phyloP scores from a whole-genome alignment of 805 yeast species.

The Wickerhamiella musiphila region DNA sequence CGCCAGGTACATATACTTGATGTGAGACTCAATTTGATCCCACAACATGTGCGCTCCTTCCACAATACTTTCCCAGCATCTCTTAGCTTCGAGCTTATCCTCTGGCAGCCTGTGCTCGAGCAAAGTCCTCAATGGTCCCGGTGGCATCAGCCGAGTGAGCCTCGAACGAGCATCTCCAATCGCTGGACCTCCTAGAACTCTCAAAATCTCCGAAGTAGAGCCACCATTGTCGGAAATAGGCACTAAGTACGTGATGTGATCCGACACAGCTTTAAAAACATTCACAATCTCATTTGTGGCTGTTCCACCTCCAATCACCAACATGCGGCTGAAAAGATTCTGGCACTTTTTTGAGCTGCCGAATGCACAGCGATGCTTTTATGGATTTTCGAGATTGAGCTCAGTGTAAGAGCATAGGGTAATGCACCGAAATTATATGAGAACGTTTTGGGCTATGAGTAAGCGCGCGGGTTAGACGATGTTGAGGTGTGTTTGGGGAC shows the following conservation, averaged over 20 bases:
- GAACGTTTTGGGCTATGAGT: too few species aligned
- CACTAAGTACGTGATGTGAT: slow-evolving; percentile 42
- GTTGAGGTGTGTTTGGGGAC: too few species aligned
- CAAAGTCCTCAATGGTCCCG: slow-evolving; percentile 22
- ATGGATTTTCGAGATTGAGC: too few species aligned
- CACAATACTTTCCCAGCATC: slow-evolving; percentile 61
- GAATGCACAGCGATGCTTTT: too few species aligned
- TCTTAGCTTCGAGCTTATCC: slow-evolving; percentile 34
- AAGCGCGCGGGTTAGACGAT: too few species aligned
- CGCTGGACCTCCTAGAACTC: slow-evolving; percentile 88
- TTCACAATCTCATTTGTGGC: slow-evolving; percentile 70
- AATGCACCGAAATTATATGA: too few species aligned
- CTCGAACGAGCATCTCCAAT: slow-evolving; percentile 84
- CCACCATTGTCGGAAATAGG: slow-evolving; percentile 93
- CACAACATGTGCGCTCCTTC: slow-evolving; percentile 65
- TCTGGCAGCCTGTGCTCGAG: slow-evolving; percentile 35
- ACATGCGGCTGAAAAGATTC: slow-evolving; percentile 9
- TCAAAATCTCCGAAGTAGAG: slow-evolving; percentile 71
- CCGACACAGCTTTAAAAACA: slow-evolving; percentile 31
- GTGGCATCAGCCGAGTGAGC: slow-evolving; percentile 54
- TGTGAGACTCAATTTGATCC: slow-evolving; percentile 38
- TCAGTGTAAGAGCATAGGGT: too few species aligned
- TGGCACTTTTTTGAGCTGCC: background rate
- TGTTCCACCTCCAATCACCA: slow-evolving; percentile 24
- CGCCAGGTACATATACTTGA: slow-evolving; percentile 55